Conservation (phyloP, 2,329 filamentous ascomycete genomes). For the Cryphonectria radicalis region DNA sequence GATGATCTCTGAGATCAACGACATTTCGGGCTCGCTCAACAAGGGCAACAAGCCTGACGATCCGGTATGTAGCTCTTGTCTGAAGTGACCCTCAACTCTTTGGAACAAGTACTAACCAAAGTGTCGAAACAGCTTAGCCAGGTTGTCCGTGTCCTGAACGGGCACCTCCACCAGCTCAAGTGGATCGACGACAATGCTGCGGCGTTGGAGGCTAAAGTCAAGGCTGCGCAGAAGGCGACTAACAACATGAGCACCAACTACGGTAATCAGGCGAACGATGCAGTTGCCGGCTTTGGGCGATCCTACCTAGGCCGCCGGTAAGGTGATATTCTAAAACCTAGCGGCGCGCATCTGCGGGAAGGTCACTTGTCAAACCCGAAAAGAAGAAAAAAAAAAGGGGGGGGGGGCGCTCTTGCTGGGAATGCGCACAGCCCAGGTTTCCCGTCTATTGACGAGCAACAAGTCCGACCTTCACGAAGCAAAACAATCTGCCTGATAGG, state of each 20-base stretch:
- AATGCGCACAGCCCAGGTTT: neutral
- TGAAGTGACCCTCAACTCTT: neutral
- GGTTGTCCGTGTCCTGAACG: constrained; percentile 93
- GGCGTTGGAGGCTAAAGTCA: constrained; percentile 80
- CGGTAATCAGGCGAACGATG: constrained; percentile 67
- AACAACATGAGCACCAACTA: constrained; percentile 63
- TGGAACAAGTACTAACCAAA: constrained; percentile 34
- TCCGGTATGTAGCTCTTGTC: constrained; percentile 64
- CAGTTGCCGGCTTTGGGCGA: constrained; percentile 87
- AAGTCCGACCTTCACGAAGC: neutral
- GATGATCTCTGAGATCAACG: constrained; percentile 99
- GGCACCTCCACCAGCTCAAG: constrained; percentile 88
- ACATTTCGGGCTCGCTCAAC: constrained; percentile 84
- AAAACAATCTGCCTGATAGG: neutral
- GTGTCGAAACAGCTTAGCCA: constrained; percentile 72
- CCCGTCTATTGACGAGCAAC: neutral
- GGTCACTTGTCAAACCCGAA: neutral
- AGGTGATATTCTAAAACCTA: constrained; percentile 33
- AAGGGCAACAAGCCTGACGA: constrained; percentile 89
- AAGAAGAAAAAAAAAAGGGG: neutral
- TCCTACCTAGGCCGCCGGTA: constrained; percentile 80
- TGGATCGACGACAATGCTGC: constrained; percentile 88
- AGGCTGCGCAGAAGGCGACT: constrained; percentile 78
- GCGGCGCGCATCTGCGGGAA: too few species aligned
- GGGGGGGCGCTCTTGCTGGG: neutral